Base-by-base conservation (phyloP, 352 stramenopile species). In the Peronospora farinosa region DNA sequence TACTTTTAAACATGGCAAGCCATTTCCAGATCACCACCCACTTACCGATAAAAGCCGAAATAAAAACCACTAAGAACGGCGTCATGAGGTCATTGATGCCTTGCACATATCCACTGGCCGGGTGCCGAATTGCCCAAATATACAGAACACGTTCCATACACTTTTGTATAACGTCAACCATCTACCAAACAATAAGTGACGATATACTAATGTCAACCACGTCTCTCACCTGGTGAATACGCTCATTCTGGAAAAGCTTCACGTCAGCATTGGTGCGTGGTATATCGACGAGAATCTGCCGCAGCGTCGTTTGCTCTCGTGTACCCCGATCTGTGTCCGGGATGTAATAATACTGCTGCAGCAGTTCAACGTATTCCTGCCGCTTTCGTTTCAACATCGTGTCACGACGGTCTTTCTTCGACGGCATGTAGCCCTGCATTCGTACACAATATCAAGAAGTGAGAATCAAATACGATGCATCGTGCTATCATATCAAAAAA, bases 41-140 rank as follows among this genome's bases (percentile, higher is more conserved):
- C 67, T 47, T 63, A 90, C 80, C 80, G 47, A 86, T 65, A 48
- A 74, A 89, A 45, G 63, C 57, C n/a, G 80, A 91, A 19, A 98
- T 73, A 72, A 99, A 99, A 7, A 99, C 96, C 15, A 97, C 76
- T 56, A 99, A 72, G 42, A 99, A 95, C 0, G 97, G 96, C 21
- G 95, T 98, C 19, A 98, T 83, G 31, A 99, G 67, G 71, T 99
- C 97, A 68, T 99, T 99, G 57, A 99, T 99, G 36, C 97, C 97
- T 68, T 99, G 96, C 27, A 99, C 97, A 72, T 99, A 99, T 43
- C 91, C 93, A 57, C 83, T 97, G 0, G 96, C 96, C 7, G 97
- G 97, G 76, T 99, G 96, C 33, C 96, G 79, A 64, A 99, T 96
- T 19, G 96, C 95, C 96, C 96, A 99, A 54, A 98, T 97, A 77